Evolutionary conservation across 495 filamentous ascomycete genomes (phyloP), one percentile per base, ranked within the genome.

Genomic region (Aspergillus campestris): DNA sequence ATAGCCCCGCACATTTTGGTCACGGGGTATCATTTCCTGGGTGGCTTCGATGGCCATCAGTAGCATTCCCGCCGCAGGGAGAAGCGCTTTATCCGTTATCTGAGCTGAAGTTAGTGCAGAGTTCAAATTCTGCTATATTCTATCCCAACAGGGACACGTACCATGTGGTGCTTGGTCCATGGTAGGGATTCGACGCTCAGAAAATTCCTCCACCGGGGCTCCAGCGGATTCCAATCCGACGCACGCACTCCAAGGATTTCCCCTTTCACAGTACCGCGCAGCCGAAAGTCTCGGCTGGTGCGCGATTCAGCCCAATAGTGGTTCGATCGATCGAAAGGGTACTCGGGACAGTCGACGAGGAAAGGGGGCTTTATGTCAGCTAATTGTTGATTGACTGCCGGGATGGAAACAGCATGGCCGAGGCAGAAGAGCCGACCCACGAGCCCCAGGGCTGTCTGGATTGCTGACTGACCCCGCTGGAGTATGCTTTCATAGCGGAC

Each of bases 101-200:
- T 40, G 18, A 24, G n/a, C 18, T 24, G 4, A 24, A 24, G 18
- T 34, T 1, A 32, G 6, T 3, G 0, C 10, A 11, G 1, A 40
- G 24, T 40, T 12, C 11, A 2, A 40, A 10, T 24, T 24, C 18
- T 4, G 1, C 18, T 24, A 1, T 24, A 1, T 24, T 1, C 18
- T 24, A 24, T 2, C 4, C 2, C 4, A 24, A 24, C 2, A 24
- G 4, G 18, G 4, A 42, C 3, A n/a, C 34, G 5, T 48, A 46
- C 45, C 15, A 11, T 31, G 46, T 76, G 73, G 35, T 73, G 62
- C 1, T 51, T 49, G 27, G 68, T 39, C 73, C 73, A 77, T 1
- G 67, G 68, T 1, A 55, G 50, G 6, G 67, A 54, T 7, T 40
- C 31, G 6, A 64, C 11, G 6, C 14, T 61, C 50, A 66, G 28